These are phyloP conservation scores for Lolium rigidum DNA, from an alignment of 176 grass and related monocot species.

Conservation along the genomic window DNA sequence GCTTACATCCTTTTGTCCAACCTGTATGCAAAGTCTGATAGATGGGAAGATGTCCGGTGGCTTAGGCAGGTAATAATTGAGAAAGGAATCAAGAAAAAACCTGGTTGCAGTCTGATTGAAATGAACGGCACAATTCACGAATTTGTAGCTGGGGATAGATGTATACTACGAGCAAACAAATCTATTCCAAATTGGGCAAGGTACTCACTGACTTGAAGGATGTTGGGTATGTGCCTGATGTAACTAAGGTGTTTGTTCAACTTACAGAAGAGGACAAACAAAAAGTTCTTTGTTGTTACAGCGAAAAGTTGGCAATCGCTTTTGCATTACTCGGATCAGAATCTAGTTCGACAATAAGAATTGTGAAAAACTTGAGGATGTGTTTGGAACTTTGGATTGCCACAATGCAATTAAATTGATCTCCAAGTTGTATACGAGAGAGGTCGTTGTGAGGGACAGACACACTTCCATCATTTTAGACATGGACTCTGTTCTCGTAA, in stretches of 20 bases:
- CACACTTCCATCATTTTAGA: slow-evolving; percentile 65
- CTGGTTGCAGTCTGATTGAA: slow-evolving; percentile 79
- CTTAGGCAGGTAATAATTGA: slow-evolving; percentile 53
- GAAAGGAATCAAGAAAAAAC: slow-evolving; percentile 81
- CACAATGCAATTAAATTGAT: slow-evolving; percentile 70
- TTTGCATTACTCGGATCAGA: slow-evolving; percentile 64
- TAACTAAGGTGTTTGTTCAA: slow-evolving; percentile 62
- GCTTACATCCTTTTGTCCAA: slow-evolving; percentile 69
- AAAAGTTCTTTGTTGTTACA: slow-evolving; percentile 67
- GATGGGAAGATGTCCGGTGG: slow-evolving; percentile 58
- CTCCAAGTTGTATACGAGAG: slow-evolving; percentile 57
- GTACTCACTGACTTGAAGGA: slow-evolving; percentile 50
- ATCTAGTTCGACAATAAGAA: slow-evolving; percentile 43
- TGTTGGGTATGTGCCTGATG: slow-evolving; percentile 58
- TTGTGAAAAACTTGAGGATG: slow-evolving; percentile 76
- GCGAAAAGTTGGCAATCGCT: slow-evolving; percentile 69
- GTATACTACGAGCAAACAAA: slow-evolving; percentile 52
- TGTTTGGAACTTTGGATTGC: slow-evolving; percentile 72
- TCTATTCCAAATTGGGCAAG: slow-evolving; percentile 64
- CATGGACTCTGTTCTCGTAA: slow-evolving; percentile 63
- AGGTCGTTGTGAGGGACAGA: slow-evolving; percentile 72
- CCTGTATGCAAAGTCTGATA: slow-evolving; percentile 62
- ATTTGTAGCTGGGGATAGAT: slow-evolving; percentile 75
- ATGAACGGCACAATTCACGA: slow-evolving; percentile 70
- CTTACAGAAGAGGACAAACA: slow-evolving; percentile 47